A percentile compares a stretch with the other conserved stretches of the same genome.
These are phyloP conservation scores for Coemansia umbellata DNA, from an alignment of 192 early-diverging fungal species.

Conservation along the genomic window DNA sequence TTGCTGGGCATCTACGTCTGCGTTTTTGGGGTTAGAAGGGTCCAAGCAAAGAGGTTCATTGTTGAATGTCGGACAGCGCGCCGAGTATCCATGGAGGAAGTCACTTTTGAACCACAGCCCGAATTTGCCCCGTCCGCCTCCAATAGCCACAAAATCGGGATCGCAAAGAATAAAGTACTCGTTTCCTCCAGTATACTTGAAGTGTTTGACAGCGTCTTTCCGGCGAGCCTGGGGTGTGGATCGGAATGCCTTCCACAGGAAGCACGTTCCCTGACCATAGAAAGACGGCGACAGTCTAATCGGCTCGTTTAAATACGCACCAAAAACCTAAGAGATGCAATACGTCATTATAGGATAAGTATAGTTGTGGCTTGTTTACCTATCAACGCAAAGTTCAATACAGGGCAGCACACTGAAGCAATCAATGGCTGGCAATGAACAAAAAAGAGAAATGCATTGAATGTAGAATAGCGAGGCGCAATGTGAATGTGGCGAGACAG, in stretches of 20 bases:
- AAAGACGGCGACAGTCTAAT: constrained; percentile 60
- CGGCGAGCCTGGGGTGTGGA: constrained; percentile 41
- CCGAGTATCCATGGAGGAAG: constrained; percentile 64
- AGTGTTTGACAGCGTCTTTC: constrained; percentile 55
- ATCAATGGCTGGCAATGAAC: too few species aligned
- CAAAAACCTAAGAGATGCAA: constrained; percentile 62
- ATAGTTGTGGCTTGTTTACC: too few species aligned
- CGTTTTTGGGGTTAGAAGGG: constrained; percentile 20
- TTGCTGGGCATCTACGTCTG: constrained; percentile 38
- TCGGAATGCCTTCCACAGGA: constrained; percentile 63
- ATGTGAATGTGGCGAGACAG: too few species aligned
- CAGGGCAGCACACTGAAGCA: too few species aligned
- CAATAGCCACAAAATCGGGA: constrained; percentile 70
- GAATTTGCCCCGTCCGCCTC: constrained; percentile 73
- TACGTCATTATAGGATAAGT: too few species aligned
- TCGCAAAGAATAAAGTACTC: constrained; percentile 77
- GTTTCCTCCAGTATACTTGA: constrained; percentile 71
- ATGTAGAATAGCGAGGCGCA: too few species aligned
- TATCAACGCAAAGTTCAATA: too few species aligned
- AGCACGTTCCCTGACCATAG: constrained; percentile 83
- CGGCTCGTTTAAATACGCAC: constrained; percentile 69
- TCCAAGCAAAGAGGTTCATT: constrained; percentile 62
- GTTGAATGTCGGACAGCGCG: constrained; percentile 68
- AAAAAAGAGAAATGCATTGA: too few species aligned
- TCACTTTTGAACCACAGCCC: constrained; percentile 74